These are phyloP conservation scores for Actinidia chinensis DNA, from an alignment of 179 eudicot species.

Conservation along the genomic window DNA sequence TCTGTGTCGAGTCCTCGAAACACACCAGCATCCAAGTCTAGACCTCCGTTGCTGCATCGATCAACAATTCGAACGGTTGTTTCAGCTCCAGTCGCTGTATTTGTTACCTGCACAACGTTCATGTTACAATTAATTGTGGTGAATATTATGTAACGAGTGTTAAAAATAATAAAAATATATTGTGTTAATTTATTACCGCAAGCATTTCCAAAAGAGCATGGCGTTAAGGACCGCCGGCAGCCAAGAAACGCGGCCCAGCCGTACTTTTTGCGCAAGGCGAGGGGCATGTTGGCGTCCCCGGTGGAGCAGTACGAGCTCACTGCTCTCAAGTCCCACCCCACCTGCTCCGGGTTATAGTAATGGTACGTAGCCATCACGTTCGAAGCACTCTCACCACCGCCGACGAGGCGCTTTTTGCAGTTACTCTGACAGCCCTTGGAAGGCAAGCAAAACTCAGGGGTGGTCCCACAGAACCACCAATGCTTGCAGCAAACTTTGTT, in stretches of 20 bases:
- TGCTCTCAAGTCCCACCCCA: conserved; percentile 33
- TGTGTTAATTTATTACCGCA: conserved; percentile 24
- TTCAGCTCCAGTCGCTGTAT: conserved; percentile 43
- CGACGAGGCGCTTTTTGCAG: conserved; percentile 18
- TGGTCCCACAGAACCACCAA: conserved; percentile 36
- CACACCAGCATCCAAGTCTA: conserved; percentile 51
- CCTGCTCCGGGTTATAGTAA: conserved; percentile 41
- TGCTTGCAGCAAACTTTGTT: conserved; percentile 37
- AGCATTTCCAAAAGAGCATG: conserved; percentile 47
- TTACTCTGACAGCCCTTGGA: conserved; percentile 33
- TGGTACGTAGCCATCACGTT: conserved; percentile 49
- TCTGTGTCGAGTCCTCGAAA: conserved; percentile 46
- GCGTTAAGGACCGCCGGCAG: conserved; percentile 43
- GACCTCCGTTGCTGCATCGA: conserved; percentile 64
- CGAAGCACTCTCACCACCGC: conserved; percentile 32
- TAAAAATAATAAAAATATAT: too few relatives aligned
- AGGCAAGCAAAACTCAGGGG: conserved; percentile 33
- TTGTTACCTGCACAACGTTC: conserved; percentile 42
- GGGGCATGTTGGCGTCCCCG: conserved; percentile 40
- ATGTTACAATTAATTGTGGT: too few relatives aligned
- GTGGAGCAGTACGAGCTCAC: conserved; percentile 47
- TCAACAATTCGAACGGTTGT: conserved; percentile 65
- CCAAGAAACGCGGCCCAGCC: conserved; percentile 63
- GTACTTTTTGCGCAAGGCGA: conserved; percentile 34
- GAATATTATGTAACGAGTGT: too few relatives aligned